A percentile compares a stretch with the other conserved stretches of the same genome.
These are phyloP conservation scores for Boletales sp. DNA, from an alignment of 768 basidiomycete genomes.

Conservation along the genomic window DNA sequence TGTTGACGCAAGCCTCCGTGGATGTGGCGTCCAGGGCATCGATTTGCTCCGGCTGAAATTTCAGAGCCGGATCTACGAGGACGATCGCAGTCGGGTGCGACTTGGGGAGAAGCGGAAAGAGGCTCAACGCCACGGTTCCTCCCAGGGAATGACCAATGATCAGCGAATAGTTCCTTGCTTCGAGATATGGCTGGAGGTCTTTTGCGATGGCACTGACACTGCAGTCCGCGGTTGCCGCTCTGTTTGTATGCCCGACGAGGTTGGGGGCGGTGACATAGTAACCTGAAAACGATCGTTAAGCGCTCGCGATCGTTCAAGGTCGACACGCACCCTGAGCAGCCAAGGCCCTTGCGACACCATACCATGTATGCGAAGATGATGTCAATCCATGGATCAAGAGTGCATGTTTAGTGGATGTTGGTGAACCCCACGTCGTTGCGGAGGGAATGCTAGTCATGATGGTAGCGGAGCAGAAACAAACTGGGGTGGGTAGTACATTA, in stretches of 20 bases:
- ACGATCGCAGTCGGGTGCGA: constrained; percentile 13
- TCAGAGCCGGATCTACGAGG: constrained; percentile 17
- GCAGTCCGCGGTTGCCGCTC: constrained; percentile 13
- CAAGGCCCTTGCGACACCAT: constrained; percentile 13
- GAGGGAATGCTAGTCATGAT: constrained; percentile 20
- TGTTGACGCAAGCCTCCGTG: not conserved
- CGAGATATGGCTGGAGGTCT: constrained; percentile 19
- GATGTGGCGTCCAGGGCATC: not conserved
- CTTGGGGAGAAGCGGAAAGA: constrained; percentile 8
- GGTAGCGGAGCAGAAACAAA: too few species aligned
- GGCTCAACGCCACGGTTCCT: not conserved
- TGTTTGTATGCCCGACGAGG: constrained; percentile 14
- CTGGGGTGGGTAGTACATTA: too few species aligned
- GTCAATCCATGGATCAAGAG: constrained; percentile 25
- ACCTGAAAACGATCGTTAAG: constrained; percentile 4
- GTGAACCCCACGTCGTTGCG: constrained; percentile 20
- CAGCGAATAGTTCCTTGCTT: constrained; percentile 5
- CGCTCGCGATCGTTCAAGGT: too few species aligned
- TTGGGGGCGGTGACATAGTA: constrained; percentile 24
- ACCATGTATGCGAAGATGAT: constrained; percentile 20
- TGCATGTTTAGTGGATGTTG: constrained; percentile 20
- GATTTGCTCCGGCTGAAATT: not conserved
- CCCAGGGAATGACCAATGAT: constrained; percentile 23
- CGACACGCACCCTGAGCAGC: constrained; percentile 13
- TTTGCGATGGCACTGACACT: constrained; percentile 6